Evolutionary conservation across 2,329 filamentous ascomycete species (phyloP), one percentile per base, ranked within the genome.

Genomic region (Aspergillus felis): DNA sequence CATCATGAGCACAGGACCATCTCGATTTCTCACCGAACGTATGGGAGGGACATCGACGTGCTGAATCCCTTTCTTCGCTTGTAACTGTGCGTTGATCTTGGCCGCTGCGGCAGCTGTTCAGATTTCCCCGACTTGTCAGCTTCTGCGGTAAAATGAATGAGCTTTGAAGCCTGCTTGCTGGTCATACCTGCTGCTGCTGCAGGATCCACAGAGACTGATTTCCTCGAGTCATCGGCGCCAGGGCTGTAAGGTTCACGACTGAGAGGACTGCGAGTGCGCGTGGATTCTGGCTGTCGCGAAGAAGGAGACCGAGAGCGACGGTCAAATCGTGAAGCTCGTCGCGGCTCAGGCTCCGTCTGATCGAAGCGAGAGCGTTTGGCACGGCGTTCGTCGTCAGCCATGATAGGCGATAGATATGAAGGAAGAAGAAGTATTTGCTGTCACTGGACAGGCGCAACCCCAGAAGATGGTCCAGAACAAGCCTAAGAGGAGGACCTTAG

Each of bases 361-460:
- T 97, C 93, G 76, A 97, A 97, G 74, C 93, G 91, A 70, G 92
- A 96, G 61, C 92, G 89, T 81, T 96, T 96, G 59, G 81, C 79
- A 59, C 86, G 85, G 71, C 87, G 84, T 66, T 92, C 89, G 62
- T 88, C 82, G 68, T 94, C 91, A 64, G 89, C 86, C 91, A 96
- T 92, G 50, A 60, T 59, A 57, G 52, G 53, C 38, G 54, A 57
- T 46, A 50, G 29, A 32, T 52, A 52, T 12, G 49, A 12, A 44
- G 35, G 42, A 44, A 53, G 22, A 44, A 4, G n/a, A 35, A 50
- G 44, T 52, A 22, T 32, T 32, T 42, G 41, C 12, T 32, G 32
- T n/a, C 22, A 49, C n/a, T 24, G 20, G 24, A 41, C n/a, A 6
- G 25, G 24, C 25, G 32, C 47, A 51, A 22, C 14, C 24, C 14